Base-by-base conservation (phyloP, 192 early-diverging fungal species). In the Backusella australiensis region DNA sequence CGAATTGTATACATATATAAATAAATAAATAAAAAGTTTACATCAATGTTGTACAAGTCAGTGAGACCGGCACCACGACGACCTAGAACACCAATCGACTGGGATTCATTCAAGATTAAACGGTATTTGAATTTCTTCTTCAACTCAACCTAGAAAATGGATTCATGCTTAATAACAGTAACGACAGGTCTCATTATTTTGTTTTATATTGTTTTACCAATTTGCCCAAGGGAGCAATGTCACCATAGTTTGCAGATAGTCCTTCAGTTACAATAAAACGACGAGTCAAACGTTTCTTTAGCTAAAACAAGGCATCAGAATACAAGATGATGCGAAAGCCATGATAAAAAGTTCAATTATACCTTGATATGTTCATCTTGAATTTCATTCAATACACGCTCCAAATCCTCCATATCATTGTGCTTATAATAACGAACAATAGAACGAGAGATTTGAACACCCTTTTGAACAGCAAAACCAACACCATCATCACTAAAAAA, bases 111-210 rank as follows among this genome's bases (percentile, higher is more conserved):
- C 66, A 99, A 82, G 75, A 99, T 95, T 39, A 99, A 86, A 36
- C 97, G 88, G 89, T 95, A 99, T 90, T 99, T 98, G 92, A 96
- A 97, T 80, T 94, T 91, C 68, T 94, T 88, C 87, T 97, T 99
- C 75, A 99, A 81, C 72, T 92, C 95, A 69, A 94, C 68, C 56
- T 63, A 14, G 7, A 11, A 52, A 17, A 7, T 49, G 17, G 19
- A 19, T 49, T n/a, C n/a, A 49, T 49, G 46, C 46, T 49, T 49
- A 49, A 49, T 49, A 63, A 63, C 2, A 11, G 9, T 23, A 12
- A 63, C 23, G 19, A 63, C 3, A 63, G 1, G 12, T 2, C 8
- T 1, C 1, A 32, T 32, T 3, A 32, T 8, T 23, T 23, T 26
- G 23, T 63, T 3, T 59, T 23, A 26, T 23, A 59, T 52, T 1